A percentile compares a stretch with the other conserved stretches of the same genome.
Evolutionary conservation across 352 stramenopile genomes (phyloP).

Genomic region (Hyaloperonospora brassicae): DNA sequence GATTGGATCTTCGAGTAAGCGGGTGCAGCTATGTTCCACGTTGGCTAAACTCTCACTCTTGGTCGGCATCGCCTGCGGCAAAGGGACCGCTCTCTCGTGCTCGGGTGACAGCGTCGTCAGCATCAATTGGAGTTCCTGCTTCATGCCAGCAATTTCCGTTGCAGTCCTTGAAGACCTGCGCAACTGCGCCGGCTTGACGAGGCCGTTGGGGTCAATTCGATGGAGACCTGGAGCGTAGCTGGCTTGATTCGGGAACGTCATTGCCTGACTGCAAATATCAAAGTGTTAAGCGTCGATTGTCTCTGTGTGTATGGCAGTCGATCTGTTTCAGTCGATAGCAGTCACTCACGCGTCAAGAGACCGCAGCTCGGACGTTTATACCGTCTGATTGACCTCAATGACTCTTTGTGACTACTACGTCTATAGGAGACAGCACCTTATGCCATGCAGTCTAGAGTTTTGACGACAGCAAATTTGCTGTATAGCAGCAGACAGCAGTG

Average conservation of each 20-base stretch:
- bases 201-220: constrained; percentile 26
- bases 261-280: constrained; percentile 13
- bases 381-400: too few species aligned
- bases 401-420: too few species aligned
- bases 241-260: constrained; percentile 57
- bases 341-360: too few species aligned
- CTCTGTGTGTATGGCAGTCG: too few species aligned
- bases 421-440: too few species aligned
- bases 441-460: too few species aligned
- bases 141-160: constrained; percentile 5
- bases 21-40: constrained; percentile 21
- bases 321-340: too few species aligned
- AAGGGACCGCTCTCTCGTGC: constrained; percentile 1
- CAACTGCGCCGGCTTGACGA: neutral
- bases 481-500: too few species aligned
- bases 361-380: too few species aligned
- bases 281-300: neutral
- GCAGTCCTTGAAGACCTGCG: neutral
- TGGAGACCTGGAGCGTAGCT: constrained; percentile 44
- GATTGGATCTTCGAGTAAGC: constrained; percentile 29
- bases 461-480: too few species aligned
- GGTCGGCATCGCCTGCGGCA: constrained; percentile 3
- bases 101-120: constrained; percentile 18
- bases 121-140: constrained; percentile 26
- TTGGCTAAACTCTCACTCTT: constrained; percentile 15